Conservation (phyloP, 2,329 filamentous ascomycete genomes). For the Fusarium sp. region DNA sequence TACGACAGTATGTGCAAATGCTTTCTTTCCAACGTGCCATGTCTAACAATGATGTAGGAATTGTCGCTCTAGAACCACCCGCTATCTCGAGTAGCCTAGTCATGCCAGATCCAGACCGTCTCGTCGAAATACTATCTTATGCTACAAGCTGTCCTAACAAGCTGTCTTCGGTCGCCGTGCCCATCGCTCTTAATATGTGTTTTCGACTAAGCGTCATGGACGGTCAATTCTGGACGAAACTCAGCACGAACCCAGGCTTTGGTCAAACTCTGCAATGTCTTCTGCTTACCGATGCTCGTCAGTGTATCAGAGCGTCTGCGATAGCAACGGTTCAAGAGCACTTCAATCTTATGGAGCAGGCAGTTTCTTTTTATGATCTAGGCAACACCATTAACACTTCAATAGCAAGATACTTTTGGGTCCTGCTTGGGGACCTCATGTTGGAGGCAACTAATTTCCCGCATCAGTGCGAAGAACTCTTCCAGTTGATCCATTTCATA, state of each 20-base stretch:
- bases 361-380: background rate
- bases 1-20: conserved; percentile 41
- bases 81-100: conserved; percentile 9
- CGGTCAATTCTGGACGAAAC: conserved; percentile 46
- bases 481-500: conserved; percentile 55
- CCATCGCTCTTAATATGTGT: conserved; percentile 44
- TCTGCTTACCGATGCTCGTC: conserved; percentile 46
- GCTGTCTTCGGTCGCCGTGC: conserved; percentile 42
- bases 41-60: conserved; percentile 26
- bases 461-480: conserved; percentile 58
- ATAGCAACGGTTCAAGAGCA: conserved; percentile 51
- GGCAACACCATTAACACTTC: background rate
- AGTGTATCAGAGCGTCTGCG: conserved; percentile 45
- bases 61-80: conserved; percentile 24
- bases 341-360: conserved; percentile 19
- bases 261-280: conserved; percentile 38
- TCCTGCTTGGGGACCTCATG: conserved; percentile 50
- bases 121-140: conserved; percentile 46
- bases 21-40: background rate
- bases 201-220: conserved; percentile 47
- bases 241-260: conserved; percentile 40
- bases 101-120: conserved; percentile 35
- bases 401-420: conserved; percentile 47
- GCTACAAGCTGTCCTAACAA: conserved; percentile 42
- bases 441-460: conserved; percentile 47